Evolutionary conservation across 2,329 filamentous ascomycete genomes (phyloP), one percentile per base, ranked within the genome.

Genomic region (Erysiphe neolycopersici): DNA sequence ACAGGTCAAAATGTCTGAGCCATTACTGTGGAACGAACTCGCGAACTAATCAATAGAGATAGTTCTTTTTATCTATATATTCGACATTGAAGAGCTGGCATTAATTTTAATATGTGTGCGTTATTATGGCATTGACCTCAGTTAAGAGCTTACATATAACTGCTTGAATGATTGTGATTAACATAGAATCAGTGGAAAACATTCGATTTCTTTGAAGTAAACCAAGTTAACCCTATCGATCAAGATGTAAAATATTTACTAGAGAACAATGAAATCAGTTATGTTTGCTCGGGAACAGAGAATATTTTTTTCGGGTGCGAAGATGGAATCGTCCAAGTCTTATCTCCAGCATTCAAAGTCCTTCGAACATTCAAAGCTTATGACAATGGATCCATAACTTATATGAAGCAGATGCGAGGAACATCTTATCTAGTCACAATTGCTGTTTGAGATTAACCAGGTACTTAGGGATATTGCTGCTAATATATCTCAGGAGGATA

Each of bases 181-280:
- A 26, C 22, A 26, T 26, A 26, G 1, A 26, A 26, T 26, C 38
- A 58, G 87, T 95, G 89, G 87, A 94, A 94, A 79, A 77, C 79
- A 53, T 98, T 98, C 66, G 85, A 92, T 69, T 98, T 98, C 76
- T 95, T 98, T 71, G 83, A 94, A 63, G 83, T 92, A 60, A 75
- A 75, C 58, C 77, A 80, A 58, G 76, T 94, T 60, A 74, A 78
- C 56, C 71, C 71, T 54, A 70, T 71, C 52, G 79, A 91, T 59
- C 77, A 78, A 55, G 82, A 91, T 58, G 78, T 74, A 58, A 73
- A 75, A 52, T 69, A 74, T 56, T 69, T 84, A 57, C 79, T 91
- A 64, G 78, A 85, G 60, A 79, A 80, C 69, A 73, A 71, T 58
- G 82, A 84, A 52, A 76, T 92, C 46, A 79, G 80, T 43, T 83